Conservation (phyloP, 495 filamentous ascomycete genomes). For the Neurospora discreta region DNA sequence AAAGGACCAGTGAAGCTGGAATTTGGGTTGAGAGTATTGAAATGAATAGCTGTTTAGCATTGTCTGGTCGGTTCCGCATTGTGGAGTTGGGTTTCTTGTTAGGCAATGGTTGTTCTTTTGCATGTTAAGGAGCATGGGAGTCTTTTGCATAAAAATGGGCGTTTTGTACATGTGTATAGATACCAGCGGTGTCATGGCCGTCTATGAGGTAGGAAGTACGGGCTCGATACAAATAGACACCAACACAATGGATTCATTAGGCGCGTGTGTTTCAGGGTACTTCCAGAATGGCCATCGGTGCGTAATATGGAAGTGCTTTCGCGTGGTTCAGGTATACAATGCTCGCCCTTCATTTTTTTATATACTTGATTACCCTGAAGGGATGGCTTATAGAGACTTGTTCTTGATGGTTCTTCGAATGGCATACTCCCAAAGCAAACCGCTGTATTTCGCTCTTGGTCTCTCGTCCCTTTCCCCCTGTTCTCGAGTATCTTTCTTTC, state of each 20-base stretch:
- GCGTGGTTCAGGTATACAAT: too few relatives aligned
- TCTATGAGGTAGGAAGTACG: neutral
- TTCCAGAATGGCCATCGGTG: too few relatives aligned
- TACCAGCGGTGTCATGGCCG: neutral
- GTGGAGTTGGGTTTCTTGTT: neutral
- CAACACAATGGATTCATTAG: neutral
- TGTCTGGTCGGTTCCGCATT: neutral
- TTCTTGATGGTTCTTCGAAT: too few relatives aligned
- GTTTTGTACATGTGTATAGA: neutral
- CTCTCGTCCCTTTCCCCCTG: neutral
- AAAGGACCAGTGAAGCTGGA: neutral
- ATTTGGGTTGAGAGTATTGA: neutral
- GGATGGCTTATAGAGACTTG: too few relatives aligned
- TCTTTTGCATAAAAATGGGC: neutral
- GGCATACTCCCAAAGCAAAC: neutral
- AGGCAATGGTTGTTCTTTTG: neutral
- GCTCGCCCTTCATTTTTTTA: too few relatives aligned
- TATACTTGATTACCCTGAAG: too few relatives aligned
- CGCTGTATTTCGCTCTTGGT: neutral
- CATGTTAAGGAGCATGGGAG: neutral
- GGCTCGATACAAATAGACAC: neutral
- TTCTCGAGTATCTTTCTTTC: too few relatives aligned
- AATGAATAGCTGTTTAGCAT: neutral
- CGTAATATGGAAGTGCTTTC: too few relatives aligned
- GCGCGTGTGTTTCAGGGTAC: neutral